Percentiles rank a stretch among this genome's conserved stretches.
These are phyloP conservation scores for Scytalidium lignicola DNA, from an alignment of 2,329 filamentous ascomycete species.

Conservation along the genomic window DNA sequence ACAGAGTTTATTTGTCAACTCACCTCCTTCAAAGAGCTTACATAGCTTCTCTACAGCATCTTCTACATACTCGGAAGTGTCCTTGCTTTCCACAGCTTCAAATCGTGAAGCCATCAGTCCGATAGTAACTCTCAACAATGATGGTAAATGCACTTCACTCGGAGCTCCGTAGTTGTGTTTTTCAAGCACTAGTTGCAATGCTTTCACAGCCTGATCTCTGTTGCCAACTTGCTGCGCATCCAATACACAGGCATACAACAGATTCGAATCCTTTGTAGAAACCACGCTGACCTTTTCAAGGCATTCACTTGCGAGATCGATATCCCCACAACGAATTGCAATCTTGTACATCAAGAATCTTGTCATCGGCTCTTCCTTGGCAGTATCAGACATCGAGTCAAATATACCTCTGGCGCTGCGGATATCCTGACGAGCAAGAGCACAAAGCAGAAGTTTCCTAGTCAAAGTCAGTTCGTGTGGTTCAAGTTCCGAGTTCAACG, in stretches of 20 bases:
- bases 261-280: slow-evolving; percentile 48
- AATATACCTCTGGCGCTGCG: slow-evolving; percentile 51
- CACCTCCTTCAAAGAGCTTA: slow-evolving; percentile 46
- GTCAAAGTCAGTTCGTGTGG: slow-evolving; percentile 2
- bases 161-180: slow-evolving; percentile 44
- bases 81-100: slow-evolving; percentile 16
- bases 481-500: slow-evolving; percentile 4
- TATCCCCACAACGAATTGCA: slow-evolving; percentile 54
- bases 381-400: slow-evolving; percentile 50
- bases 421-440: slow-evolving; percentile 53
- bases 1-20: slow-evolving; percentile 1
- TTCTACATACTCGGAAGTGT: slow-evolving; percentile 1
- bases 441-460: slow-evolving; percentile 71
- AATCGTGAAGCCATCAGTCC: slow-evolving; percentile 41
- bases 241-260: slow-evolving; percentile 74
- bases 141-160: slow-evolving; percentile 51
- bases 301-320: slow-evolving; percentile 55
- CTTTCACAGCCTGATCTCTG: slow-evolving; percentile 51
- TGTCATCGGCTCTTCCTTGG: slow-evolving; percentile 58
- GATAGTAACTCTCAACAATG: slow-evolving; percentile 59
- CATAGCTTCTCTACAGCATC: slow-evolving; percentile 45
- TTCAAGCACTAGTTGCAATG: slow-evolving; percentile 55
- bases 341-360: slow-evolving; percentile 73
- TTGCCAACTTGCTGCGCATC: slow-evolving; percentile 67
- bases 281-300: slow-evolving; percentile 54